Conservation (phyloP, 2,329 filamentous ascomycete species). For the Aschersonia sp. region DNA sequence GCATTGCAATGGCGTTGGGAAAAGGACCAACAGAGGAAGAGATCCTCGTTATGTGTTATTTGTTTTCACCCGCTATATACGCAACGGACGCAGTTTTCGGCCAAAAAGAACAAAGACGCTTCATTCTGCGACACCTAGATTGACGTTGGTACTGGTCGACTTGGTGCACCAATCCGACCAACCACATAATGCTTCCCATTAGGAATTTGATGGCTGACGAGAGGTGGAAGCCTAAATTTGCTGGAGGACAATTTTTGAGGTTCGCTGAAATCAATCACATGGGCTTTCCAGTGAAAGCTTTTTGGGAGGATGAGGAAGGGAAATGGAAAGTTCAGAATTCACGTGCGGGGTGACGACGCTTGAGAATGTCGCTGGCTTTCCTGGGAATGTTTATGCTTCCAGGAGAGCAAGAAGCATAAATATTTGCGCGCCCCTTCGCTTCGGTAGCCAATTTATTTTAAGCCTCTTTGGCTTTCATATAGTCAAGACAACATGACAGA, state of each 20-base stretch:
- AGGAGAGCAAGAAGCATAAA: too few relatives aligned
- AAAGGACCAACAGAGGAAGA: constrained; percentile 15
- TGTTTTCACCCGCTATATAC: constrained; percentile 3
- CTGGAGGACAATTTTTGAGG: neutral
- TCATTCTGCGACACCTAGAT: constrained; percentile 24
- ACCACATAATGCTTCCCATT: neutral
- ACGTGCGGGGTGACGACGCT: too few relatives aligned
- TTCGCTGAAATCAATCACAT: too few relatives aligned
- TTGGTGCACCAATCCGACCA: neutral
- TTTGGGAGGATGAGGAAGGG: too few relatives aligned
- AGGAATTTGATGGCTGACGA: neutral
- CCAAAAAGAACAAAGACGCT: constrained; percentile 20
- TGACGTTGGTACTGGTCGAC: constrained; percentile 15
- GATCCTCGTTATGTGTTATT: constrained; percentile 10
- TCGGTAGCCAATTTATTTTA: too few relatives aligned
- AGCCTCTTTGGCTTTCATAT: too few relatives aligned
- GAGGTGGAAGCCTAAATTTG: constrained; percentile 5
- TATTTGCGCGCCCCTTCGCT: too few relatives aligned
- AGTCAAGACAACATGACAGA: too few relatives aligned
- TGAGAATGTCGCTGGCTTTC: too few relatives aligned
- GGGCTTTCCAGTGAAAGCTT: too few relatives aligned
- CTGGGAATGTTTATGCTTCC: too few relatives aligned
- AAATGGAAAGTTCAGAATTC: too few relatives aligned
- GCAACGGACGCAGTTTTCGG: constrained; percentile 12
- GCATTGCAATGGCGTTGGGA: constrained; percentile 47